phyloP scores from a whole-genome alignment of 164 flowering plant genomes.

The Stephania cephalantha region DNA sequence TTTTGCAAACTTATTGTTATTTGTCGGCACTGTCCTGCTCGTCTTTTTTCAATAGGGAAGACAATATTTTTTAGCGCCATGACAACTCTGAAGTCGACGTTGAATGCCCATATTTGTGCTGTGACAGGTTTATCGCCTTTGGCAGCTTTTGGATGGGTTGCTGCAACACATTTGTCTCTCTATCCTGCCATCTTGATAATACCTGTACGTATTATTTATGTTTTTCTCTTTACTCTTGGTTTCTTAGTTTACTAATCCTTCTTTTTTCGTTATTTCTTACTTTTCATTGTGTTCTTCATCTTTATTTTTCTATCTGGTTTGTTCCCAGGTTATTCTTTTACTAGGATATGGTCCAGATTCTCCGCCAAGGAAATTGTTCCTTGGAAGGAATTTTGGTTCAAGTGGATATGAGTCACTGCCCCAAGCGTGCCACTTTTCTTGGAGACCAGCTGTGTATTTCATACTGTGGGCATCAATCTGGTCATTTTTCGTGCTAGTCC shows the following conservation, averaged over 20 bases:
- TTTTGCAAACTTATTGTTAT: not conserved
- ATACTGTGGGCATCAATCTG: slow-evolving; percentile 64
- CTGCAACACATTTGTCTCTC: slow-evolving; percentile 84
- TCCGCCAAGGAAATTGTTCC: slow-evolving; percentile 77
- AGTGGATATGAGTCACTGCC: slow-evolving; percentile 16
- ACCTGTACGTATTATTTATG: slow-evolving; percentile 44
- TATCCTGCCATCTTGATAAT: slow-evolving; percentile 73
- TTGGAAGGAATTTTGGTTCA: slow-evolving; percentile 18
- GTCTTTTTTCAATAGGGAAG: not conserved
- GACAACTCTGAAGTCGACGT: not conserved
- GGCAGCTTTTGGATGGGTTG: slow-evolving; percentile 96
- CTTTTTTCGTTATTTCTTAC: not conserved
- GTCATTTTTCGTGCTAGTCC: slow-evolving; percentile 51
- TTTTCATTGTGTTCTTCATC: not conserved
- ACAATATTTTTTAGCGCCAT: not conserved
- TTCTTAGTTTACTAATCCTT: not conserved
- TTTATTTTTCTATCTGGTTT: not conserved
- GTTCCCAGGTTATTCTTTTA: slow-evolving; percentile 57
- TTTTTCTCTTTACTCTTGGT: slow-evolving; percentile 3
- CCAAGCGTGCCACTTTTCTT: slow-evolving; percentile 33
- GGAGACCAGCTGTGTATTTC: slow-evolving; percentile 53
- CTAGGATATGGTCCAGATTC: slow-evolving; percentile 81
- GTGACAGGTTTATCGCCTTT: slow-evolving; percentile 63
- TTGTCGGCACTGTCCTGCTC: not conserved
- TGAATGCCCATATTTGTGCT: slow-evolving; percentile 11